Percentiles rank a stretch among this genome's conserved stretches.
phyloP scores from a whole-genome alignment of 768 basidiomycete species.

The Brasilioporus rufonigricans region DNA sequence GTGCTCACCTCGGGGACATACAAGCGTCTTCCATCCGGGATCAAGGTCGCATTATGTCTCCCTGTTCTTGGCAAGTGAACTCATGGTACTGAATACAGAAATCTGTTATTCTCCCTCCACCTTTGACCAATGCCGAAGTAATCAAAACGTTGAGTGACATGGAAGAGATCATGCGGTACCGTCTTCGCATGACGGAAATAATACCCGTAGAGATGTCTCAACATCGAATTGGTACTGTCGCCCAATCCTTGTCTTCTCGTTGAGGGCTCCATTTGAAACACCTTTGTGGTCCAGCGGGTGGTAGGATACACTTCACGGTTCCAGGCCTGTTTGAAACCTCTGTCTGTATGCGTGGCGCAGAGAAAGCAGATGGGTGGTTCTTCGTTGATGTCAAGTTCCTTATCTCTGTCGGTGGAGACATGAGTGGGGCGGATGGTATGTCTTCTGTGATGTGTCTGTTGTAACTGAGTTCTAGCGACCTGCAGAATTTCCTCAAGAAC shows the following conservation, averaged over 20 bases:
- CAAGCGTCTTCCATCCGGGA: conserved; percentile 70
- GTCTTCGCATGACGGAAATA: conserved; percentile 75
- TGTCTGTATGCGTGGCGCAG: conserved; percentile 69
- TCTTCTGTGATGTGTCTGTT: not conserved
- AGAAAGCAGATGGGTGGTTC: conserved; percentile 79
- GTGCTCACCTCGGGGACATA: conserved; percentile 88
- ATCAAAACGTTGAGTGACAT: conserved; percentile 64
- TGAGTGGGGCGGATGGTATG: conserved; percentile 68
- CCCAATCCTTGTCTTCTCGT: conserved; percentile 13
- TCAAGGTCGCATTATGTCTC: conserved; percentile 55
- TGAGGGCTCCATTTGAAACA: conserved; percentile 14
- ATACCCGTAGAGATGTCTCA: conserved; percentile 79
- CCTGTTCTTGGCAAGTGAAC: conserved; percentile 14
- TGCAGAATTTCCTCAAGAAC: conserved; percentile 71
- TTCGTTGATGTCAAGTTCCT: conserved; percentile 76
- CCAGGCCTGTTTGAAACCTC: conserved; percentile 72
- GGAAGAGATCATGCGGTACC: conserved; percentile 75
- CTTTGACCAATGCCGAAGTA: conserved; percentile 66
- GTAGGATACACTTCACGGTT: conserved; percentile 75
- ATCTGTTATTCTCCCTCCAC: conserved; percentile 60
- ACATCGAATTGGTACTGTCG: conserved; percentile 58
- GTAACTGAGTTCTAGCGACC: not conserved
- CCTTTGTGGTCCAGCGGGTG: conserved; percentile 51
- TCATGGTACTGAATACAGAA: conserved; percentile 48
- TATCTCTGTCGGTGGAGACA: conserved; percentile 69